Percentiles rank a stretch among this genome's conserved stretches.
Evolutionary conservation across 2,329 filamentous ascomycete species (phyloP).

Genomic region (Chaetomiaceae sp.): DNA sequence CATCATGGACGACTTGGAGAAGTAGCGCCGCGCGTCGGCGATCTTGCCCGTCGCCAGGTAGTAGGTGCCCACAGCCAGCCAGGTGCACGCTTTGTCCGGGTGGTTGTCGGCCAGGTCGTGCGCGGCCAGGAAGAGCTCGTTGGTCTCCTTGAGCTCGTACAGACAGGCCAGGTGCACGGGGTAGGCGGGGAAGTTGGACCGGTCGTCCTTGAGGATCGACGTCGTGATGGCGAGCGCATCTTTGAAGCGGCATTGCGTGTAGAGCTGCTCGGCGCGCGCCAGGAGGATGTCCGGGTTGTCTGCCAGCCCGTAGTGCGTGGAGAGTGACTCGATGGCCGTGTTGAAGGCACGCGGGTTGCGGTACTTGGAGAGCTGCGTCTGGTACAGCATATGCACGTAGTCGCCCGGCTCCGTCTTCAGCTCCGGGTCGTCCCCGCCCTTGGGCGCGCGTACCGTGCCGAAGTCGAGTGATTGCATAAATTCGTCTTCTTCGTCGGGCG

Average conservation of each 20-base stretch:
- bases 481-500: conserved; percentile 80
- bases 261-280: conserved; percentile 82
- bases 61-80: conserved; percentile 91
- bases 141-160: conserved; percentile 79
- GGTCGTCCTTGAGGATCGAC: conserved; percentile 72
- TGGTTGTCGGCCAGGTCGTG: conserved; percentile 90
- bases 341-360: conserved; percentile 78
- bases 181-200: conserved; percentile 83
- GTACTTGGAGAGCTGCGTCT: conserved; percentile 91
- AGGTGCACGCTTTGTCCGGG: conserved; percentile 84
- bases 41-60: conserved; percentile 87
- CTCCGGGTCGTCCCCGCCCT: conserved; percentile 49
- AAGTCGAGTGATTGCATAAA: conserved; percentile 89
- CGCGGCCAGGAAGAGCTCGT: conserved; percentile 82
- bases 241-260: conserved; percentile 89
- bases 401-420: conserved; percentile 64
- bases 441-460: conserved; percentile 63
- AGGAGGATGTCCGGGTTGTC: conserved; percentile 86
- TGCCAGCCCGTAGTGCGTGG: conserved; percentile 84
- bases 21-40: conserved; percentile 88
- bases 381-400: conserved; percentile 95
- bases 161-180: conserved; percentile 88
- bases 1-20: conserved; percentile 96
- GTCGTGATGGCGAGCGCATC: conserved; percentile 81
- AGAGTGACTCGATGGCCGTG: conserved; percentile 80